Evolutionary conservation across 164 flowering plant species (phyloP), one percentile per base, ranked within the genome.

Genomic region (Vitis amurensis): DNA sequence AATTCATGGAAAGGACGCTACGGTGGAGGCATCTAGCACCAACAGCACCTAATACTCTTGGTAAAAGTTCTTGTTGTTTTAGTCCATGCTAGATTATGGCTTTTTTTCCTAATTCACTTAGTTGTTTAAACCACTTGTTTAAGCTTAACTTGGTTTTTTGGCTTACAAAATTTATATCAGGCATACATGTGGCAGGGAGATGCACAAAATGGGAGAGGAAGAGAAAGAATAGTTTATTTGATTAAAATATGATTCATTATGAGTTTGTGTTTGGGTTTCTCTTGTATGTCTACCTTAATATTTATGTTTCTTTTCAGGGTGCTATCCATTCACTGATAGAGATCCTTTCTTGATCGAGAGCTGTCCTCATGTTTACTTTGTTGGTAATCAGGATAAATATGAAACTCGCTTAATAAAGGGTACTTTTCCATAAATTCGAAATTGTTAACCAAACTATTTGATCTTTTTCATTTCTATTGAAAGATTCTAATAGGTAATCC

Each of bases 11-110:
- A 72, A 85, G 99, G 80, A 93, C 98, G 60, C 79, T 93, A 73
- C 90, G 80, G 73, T 96, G 99, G 98, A 91, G 98, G 78, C 98
- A 93, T 83, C 63, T 96, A 66, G 99, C 98, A 68, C 99, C 99
- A 61, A 91, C 98, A 44, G 83, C 98, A 59, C 99, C 99, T 37
- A 91, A 89, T 79, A 96, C 99, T 51, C 93, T 96, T 65, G 99
- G 98, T 91, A 76, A 71, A 17, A 66, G 1, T 63, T 37, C 49
- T 10, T 19, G 55, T 19, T 16, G 58, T 37, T 14, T 48, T 49
- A 29, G 11, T 19, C 27, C 19, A 50, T 47, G 49, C 23, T 23
- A n/a, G 48, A 2, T 23, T 57, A 23, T 1, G n/a, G 4, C n/a
- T 49, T 50, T 55, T 16, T 67, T 6, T 30, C 13, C 5, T 37